Evolutionary conservation across 306 rosid species (phyloP).

Genomic region (Cicer judaicum): DNA sequence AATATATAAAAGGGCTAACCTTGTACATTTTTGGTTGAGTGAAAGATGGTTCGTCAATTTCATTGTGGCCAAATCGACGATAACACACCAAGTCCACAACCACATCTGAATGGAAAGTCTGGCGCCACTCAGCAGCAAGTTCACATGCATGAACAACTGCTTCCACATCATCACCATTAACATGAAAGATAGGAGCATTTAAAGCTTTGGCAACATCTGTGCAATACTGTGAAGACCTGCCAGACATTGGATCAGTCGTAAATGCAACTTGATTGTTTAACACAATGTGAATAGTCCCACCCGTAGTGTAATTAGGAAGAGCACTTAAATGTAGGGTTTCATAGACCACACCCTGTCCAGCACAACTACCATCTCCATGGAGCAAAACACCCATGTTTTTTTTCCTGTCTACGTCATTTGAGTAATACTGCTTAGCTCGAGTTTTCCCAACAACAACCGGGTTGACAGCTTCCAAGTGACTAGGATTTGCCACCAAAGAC

Average conservation of each 20-base stretch:
- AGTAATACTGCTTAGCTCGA: conserved; percentile 88
- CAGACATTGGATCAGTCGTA: conserved; percentile 86
- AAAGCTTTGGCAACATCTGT: conserved; percentile 97
- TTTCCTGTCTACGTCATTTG: conserved; percentile 72
- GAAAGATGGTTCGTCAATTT: conserved; percentile 96
- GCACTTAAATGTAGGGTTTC: conserved; percentile 96
- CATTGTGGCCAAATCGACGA: conserved; percentile 96
- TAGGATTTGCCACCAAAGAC: conserved; percentile 93
- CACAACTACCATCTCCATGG: conserved; percentile 99
- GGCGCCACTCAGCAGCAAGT: conserved; percentile 99
- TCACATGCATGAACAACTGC: conserved; percentile 97
- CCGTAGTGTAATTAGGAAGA: conserved; percentile 93
- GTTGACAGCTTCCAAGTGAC: conserved; percentile 97
- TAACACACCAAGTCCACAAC: conserved; percentile 96
- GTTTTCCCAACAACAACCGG: conserved; percentile 95
- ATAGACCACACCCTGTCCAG: conserved; percentile 98
- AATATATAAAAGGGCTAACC: conserved; percentile 57
- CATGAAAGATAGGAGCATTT: conserved; percentile 90
- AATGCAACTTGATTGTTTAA: conserved; percentile 96
- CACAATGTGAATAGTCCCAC: conserved; percentile 93
- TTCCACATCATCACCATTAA: conserved; percentile 92
- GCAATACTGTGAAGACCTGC: conserved; percentile 93
- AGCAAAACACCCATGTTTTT: conserved; percentile 87
- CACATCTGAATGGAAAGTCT: conserved; percentile 95
- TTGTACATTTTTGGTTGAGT: conserved; percentile 97